These are phyloP conservation scores for Mycena leptocephala DNA, from an alignment of 768 basidiomycete species.

Conservation along the genomic window DNA sequence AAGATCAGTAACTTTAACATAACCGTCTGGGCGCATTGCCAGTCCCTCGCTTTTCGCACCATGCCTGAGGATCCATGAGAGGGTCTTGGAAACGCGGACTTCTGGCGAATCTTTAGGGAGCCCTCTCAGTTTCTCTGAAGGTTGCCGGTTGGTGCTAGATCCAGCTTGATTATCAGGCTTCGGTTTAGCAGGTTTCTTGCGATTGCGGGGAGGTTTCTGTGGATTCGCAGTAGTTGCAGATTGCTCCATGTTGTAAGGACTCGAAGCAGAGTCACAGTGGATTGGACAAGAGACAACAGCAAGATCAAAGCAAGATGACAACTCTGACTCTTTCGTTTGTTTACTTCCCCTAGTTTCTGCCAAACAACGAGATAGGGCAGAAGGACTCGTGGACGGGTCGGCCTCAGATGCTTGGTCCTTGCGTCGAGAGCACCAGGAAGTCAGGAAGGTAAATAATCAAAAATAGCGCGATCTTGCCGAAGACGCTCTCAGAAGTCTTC, in stretches of 20 bases:
- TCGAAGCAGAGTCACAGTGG: background rate
- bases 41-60: slow-evolving; percentile 86
- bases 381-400: too few species aligned
- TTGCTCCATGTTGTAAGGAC: slow-evolving; percentile 1
- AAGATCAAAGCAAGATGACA: too few species aligned
- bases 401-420: too few species aligned
- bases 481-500: too few species aligned
- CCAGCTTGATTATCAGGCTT: slow-evolving; percentile 21
- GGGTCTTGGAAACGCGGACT: slow-evolving; percentile 85
- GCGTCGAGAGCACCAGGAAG: too few species aligned
- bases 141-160: slow-evolving; percentile 1
- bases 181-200: slow-evolving; percentile 30
- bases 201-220: slow-evolving; percentile 13
- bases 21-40: slow-evolving; percentile 88
- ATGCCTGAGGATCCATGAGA: slow-evolving; percentile 95
- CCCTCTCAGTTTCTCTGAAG: slow-evolving; percentile 67
- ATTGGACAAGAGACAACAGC: background rate
- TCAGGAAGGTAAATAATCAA: too few species aligned
- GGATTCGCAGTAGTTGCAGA: too few species aligned
- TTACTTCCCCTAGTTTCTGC: too few species aligned
- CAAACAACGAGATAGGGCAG: too few species aligned
- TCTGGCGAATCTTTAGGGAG: slow-evolving; percentile 76
- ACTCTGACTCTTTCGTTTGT: background rate
- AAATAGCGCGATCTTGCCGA: too few species aligned
- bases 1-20: slow-evolving; percentile 85